These are phyloP conservation scores for Lipomyces oligophaga DNA, from an alignment of 805 yeast genomes.

Conservation along the genomic window DNA sequence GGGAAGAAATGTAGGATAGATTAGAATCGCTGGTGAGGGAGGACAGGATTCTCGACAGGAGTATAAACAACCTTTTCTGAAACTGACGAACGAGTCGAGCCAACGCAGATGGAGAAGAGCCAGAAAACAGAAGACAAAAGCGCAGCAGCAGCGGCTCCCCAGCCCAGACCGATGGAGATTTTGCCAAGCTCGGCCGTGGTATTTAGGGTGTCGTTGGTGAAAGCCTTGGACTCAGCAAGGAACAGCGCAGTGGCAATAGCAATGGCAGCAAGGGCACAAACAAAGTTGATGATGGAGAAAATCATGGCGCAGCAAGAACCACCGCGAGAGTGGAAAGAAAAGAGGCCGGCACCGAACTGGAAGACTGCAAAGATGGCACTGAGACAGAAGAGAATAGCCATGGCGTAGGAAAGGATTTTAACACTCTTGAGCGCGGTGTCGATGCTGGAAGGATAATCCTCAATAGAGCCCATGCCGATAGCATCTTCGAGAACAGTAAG, in stretches of 20 bases:
- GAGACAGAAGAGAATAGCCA: constrained; percentile 53
- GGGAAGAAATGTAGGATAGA: no score
- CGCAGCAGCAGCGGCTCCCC: constrained; percentile 58
- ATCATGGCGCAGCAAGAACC: constrained; percentile 47
- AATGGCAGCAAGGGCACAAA: constrained; percentile 45
- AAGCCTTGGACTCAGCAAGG: constrained; percentile 45
- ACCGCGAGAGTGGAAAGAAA: constrained; percentile 47
- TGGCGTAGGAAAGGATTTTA: constrained; percentile 50
- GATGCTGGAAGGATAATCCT: constrained; percentile 40
- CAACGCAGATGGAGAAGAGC: constrained; percentile 46
- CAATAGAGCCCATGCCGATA: constrained; percentile 29
- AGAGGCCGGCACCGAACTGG: constrained; percentile 41
- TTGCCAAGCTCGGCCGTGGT: constrained; percentile 50
- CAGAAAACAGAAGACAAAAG: constrained; percentile 43
- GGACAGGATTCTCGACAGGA: constrained; percentile 18
- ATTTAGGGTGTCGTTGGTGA: constrained; percentile 51
- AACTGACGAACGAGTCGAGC: constrained; percentile 31
- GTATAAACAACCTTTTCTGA: constrained; percentile 19
- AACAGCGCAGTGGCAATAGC: constrained; percentile 65
- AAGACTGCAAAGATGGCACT: constrained; percentile 46
- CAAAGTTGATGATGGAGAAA: constrained; percentile 38
- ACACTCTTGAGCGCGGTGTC: constrained; percentile 54
- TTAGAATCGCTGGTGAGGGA: no score
- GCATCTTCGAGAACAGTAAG: constrained; percentile 36
- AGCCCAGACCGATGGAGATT: constrained; percentile 53